These are phyloP conservation scores for Globisporangium sylvaticum DNA, from an alignment of 352 stramenopile species.

Conservation along the genomic window DNA sequence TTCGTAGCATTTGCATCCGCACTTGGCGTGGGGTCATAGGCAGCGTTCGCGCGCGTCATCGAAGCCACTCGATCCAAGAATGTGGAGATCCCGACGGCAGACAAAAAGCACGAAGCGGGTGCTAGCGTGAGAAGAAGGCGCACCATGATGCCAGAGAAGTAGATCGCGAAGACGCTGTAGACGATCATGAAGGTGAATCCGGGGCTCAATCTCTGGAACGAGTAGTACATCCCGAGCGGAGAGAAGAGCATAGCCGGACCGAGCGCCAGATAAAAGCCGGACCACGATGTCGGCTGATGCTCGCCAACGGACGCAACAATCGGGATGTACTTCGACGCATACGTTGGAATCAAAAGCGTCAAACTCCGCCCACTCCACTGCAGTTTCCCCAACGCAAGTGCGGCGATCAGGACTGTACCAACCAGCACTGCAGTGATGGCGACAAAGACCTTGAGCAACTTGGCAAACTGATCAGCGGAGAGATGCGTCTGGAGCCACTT, in stretches of 20 bases:
- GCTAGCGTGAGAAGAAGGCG: conserved; percentile 90
- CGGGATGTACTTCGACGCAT: conserved; percentile 93
- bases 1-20: not conserved
- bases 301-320: conserved; percentile 94
- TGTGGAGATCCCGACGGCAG: conserved; percentile 74
- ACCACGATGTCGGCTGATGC: conserved; percentile 92
- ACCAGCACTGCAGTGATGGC: conserved; percentile 31
- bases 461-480: conserved; percentile 38
- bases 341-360: conserved; percentile 91
- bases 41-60: conserved; percentile 16
- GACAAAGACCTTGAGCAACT: conserved; percentile 41
- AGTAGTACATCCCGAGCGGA: conserved; percentile 88
- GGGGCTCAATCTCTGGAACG: conserved; percentile 65
- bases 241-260: conserved; percentile 85
- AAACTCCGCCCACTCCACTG: conserved; percentile 91
- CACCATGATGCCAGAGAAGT: conserved; percentile 93
- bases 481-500: conserved; percentile 50
- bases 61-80: conserved; percentile 46
- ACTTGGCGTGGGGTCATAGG: not conserved
- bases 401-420: conserved; percentile 30
- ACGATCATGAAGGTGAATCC: conserved; percentile 90
- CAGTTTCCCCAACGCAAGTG: conserved; percentile 69
- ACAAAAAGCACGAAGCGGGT: conserved; percentile 86
- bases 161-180: conserved; percentile 89
- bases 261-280: conserved; percentile 91